These are phyloP conservation scores for Arthromyces matolae DNA, from an alignment of 768 basidiomycete genomes.

Conservation along the genomic window DNA sequence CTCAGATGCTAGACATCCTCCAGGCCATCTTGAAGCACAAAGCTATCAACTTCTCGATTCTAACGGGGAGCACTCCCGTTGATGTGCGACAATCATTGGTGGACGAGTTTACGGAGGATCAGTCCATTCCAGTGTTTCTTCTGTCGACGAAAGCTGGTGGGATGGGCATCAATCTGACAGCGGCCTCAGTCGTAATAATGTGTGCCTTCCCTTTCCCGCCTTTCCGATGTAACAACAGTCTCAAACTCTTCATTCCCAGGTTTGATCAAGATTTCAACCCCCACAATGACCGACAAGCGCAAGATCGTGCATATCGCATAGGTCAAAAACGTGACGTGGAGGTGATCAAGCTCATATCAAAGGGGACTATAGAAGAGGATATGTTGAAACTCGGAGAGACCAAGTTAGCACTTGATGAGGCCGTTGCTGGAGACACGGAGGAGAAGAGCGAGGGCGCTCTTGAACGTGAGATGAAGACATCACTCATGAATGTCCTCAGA, in stretches of 20 bases:
- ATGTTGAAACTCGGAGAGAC: slow-evolving; percentile 88
- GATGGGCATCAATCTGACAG: slow-evolving; percentile 96
- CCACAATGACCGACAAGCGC: slow-evolving; percentile 96
- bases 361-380: slow-evolving; percentile 93
- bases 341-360: slow-evolving; percentile 89
- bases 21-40: slow-evolving; percentile 74
- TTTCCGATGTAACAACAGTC: background rate
- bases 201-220: slow-evolving; percentile 32
- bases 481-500: slow-evolving; percentile 79
- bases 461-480: slow-evolving; percentile 81
- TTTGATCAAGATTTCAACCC: slow-evolving; percentile 99
- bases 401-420: slow-evolving; percentile 89
- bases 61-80: slow-evolving; percentile 93
- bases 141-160: slow-evolving; percentile 91
- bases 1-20: slow-evolving; percentile 92
- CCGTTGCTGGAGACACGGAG: slow-evolving; percentile 80
- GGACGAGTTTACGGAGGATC: slow-evolving; percentile 92
- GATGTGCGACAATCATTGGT: slow-evolving; percentile 91
- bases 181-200: slow-evolving; percentile 94
- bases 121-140: slow-evolving; percentile 83
- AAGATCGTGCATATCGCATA: slow-evolving; percentile 96
- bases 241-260: slow-evolving; percentile 34
- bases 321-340: slow-evolving; percentile 94
- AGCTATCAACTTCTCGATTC: slow-evolving; percentile 69
- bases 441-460: slow-evolving; percentile 58